phyloP scores from a whole-genome alignment of 306 rosid genomes.

The Heteromeles arbutifolia region DNA sequence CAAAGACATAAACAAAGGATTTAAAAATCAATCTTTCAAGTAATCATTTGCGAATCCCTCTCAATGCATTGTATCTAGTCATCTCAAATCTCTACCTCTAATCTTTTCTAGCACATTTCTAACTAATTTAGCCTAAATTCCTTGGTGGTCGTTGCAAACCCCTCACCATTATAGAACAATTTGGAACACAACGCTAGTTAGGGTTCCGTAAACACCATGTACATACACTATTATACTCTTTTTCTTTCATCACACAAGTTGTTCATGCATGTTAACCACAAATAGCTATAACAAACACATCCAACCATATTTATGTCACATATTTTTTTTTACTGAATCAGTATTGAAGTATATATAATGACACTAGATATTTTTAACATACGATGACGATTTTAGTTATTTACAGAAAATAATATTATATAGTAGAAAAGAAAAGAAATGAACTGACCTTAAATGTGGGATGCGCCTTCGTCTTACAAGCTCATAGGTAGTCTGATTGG shows the following conservation, averaged over 20 bases:
- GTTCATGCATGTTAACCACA: neutral
- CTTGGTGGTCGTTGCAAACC: too few relatives aligned
- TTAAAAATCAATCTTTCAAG: too few relatives aligned
- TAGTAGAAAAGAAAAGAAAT: slow-evolving; percentile 9
- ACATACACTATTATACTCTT: neutral
- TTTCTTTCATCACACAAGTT: neutral
- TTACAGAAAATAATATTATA: neutral
- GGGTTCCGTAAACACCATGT: neutral
- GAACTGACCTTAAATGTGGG: slow-evolving; percentile 72
- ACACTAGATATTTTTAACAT: slow-evolving; percentile 1
- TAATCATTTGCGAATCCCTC: neutral
- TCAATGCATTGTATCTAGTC: neutral
- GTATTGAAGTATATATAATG: neutral
- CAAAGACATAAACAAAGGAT: neutral
- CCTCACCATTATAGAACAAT: neutral
- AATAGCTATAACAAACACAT: neutral
- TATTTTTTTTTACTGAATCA: neutral
- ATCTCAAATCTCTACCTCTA: neutral
- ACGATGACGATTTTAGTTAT: neutral
- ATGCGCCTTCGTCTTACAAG: slow-evolving; percentile 95
- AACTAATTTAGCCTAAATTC: neutral
- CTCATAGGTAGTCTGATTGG: slow-evolving; percentile 92
- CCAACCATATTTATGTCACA: neutral
- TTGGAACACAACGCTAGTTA: neutral
- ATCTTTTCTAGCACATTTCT: neutral